Percentiles rank a stretch among this genome's conserved stretches.
Evolutionary conservation across 2,329 filamentous ascomycete genomes (phyloP).

Genomic region (Cladorrhinum sp.): DNA sequence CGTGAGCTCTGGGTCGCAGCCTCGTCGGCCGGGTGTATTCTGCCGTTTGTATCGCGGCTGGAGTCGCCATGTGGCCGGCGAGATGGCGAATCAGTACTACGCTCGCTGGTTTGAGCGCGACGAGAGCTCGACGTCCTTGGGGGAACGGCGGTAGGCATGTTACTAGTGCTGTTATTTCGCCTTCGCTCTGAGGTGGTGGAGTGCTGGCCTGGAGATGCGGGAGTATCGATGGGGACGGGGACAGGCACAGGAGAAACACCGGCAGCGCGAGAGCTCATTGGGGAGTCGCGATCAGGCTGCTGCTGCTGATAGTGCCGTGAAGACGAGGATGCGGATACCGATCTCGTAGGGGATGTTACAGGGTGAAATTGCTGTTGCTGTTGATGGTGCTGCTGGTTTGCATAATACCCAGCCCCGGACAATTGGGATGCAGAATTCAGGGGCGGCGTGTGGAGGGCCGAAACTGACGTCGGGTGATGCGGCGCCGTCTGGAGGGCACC

Average conservation of each 20-base stretch:
- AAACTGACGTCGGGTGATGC: conserved; percentile 50
- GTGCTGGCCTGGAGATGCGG: conserved; percentile 43
- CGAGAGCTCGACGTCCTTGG: conserved; percentile 65
- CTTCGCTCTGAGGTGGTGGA: conserved; percentile 47
- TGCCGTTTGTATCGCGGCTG: conserved; percentile 35
- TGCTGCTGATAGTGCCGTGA: conserved; percentile 38
- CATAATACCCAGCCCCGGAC: conserved; percentile 52
- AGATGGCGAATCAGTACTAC: conserved; percentile 43
- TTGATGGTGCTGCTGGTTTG: conserved; percentile 44
- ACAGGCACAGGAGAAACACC: conserved; percentile 42
- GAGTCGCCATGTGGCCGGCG: conserved; percentile 38
- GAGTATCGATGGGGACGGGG: conserved; percentile 33
- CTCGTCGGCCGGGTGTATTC: conserved; percentile 33
- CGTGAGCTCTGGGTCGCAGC: conserved; percentile 38
- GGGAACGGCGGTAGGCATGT: conserved; percentile 69
- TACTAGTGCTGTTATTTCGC: conserved; percentile 36
- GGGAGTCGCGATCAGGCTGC: conserved; percentile 37
- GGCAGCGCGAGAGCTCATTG: conserved; percentile 48
- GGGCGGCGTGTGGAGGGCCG: conserved; percentile 45
- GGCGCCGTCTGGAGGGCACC: conserved; percentile 60
- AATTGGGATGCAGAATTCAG: conserved; percentile 45
- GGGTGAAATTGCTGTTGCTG: conserved; percentile 34
- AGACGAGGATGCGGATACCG: conserved; percentile 42
- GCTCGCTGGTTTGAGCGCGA: conserved; percentile 46
- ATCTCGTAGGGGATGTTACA: conserved; percentile 50